Percentiles rank a stretch among this genome's conserved stretches.
Conservation (phyloP, 2,329 filamentous ascomycete species). For the Cordyceps militaris region DNA sequence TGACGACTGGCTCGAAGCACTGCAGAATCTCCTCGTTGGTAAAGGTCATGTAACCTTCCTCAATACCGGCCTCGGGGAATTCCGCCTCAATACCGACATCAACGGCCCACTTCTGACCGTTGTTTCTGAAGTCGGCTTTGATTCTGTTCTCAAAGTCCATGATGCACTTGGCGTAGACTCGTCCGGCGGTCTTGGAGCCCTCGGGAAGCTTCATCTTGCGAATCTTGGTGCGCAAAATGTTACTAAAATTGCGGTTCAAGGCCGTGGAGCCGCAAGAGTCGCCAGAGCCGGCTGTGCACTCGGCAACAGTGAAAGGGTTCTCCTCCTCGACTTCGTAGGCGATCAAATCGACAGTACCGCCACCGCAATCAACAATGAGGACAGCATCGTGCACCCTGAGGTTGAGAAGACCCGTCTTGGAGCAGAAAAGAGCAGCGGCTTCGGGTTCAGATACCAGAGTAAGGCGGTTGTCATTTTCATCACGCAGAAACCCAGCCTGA, state of each 20-base stretch:
- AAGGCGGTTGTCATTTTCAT: conserved; percentile 94
- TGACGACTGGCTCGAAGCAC: conserved; percentile 97
- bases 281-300: conserved; percentile 94
- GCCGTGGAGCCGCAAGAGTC: conserved; percentile 98
- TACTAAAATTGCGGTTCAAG: conserved; percentile 95
- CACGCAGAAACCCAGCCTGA: conserved; percentile 90
- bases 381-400: conserved; percentile 99
- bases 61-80: conserved; percentile 94
- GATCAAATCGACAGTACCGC: conserved; percentile 97
- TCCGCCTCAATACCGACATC: conserved; percentile 98
- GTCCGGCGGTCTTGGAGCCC: conserved; percentile 92
- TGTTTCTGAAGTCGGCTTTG: conserved; percentile 99
- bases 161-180: conserved; percentile 98
- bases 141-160: conserved; percentile 99
- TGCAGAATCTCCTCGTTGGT: conserved; percentile 98
- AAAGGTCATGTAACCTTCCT: conserved; percentile 99
- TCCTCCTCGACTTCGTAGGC: conserved; percentile 98
- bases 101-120: conserved; percentile 97
- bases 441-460: conserved; percentile 95
- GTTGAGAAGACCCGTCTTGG: conserved; percentile 91
- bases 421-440: conserved; percentile 94
- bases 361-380: conserved; percentile 94
- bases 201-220: conserved; percentile 98
- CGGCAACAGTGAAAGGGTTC: conserved; percentile 90
- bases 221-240: conserved; percentile 95